phyloP scores from a whole-genome alignment of 1,284 basidiomycete genomes.

The Apiotrichum akiyoshidainum region DNA sequence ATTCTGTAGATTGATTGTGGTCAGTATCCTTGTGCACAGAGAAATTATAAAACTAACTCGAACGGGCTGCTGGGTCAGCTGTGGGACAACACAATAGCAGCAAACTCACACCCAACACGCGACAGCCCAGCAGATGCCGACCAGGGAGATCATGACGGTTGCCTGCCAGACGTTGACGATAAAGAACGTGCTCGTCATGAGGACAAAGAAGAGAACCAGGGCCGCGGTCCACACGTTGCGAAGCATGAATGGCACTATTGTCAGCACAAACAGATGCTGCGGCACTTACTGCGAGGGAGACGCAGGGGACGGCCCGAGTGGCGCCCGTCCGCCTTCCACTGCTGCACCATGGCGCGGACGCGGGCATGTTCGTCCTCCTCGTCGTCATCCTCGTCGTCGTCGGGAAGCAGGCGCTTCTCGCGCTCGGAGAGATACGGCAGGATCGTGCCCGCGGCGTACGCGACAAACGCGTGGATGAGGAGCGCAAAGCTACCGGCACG shows the following conservation, averaged over 20 bases:
- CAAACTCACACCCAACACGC: conserved; percentile 73
- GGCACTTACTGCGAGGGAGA: conserved; percentile 61
- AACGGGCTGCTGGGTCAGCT: conserved; percentile 32
- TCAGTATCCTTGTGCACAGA: not conserved
- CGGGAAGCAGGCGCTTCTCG: conserved; percentile 67
- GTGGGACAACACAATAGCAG: not conserved
- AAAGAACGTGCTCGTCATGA: conserved; percentile 80
- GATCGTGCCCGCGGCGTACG: conserved; percentile 71
- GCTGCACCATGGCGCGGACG: conserved; percentile 65
- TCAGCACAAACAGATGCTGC: not conserved
- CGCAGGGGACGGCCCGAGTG: conserved; percentile 66
- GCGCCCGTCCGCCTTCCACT: conserved; percentile 78
- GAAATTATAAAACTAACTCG: conserved; percentile 26
- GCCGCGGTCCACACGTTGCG: conserved; percentile 89
- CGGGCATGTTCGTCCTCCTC: conserved; percentile 66
- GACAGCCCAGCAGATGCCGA: conserved; percentile 91
- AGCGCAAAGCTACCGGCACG: conserved; percentile 83
- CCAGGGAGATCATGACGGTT: conserved; percentile 71
- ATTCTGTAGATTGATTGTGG: conserved; percentile 65
- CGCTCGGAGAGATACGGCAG: conserved; percentile 78
- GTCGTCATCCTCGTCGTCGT: conserved; percentile 52
- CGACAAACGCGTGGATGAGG: conserved; percentile 82
- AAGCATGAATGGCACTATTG: conserved; percentile 70
- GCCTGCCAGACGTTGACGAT: conserved; percentile 74
- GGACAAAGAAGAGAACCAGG: conserved; percentile 68